phyloP scores from a whole-genome alignment of 345 rosid genomes.

The Barbarea vulgaris region DNA sequence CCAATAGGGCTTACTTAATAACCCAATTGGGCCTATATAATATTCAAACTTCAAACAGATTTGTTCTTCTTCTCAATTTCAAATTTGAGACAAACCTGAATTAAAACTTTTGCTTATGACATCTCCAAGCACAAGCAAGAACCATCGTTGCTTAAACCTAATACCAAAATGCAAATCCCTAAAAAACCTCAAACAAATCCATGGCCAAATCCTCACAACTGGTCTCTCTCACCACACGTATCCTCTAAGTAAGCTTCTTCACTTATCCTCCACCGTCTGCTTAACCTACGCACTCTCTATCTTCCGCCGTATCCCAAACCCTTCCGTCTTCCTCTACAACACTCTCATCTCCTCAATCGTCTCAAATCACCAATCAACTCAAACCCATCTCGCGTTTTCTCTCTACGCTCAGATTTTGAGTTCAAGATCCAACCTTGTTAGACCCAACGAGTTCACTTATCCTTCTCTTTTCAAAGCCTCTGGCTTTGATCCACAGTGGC shows the following conservation, averaged over 20 bases:
- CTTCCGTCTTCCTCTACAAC: slow-evolving; percentile 63
- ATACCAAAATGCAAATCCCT: slow-evolving; percentile 53
- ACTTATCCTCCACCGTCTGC: slow-evolving; percentile 42
- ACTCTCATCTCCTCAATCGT: slow-evolving; percentile 57
- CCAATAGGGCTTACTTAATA: neutral
- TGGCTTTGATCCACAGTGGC: slow-evolving; percentile 42
- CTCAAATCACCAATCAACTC: slow-evolving; percentile 25
- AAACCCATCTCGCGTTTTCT: slow-evolving; percentile 50
- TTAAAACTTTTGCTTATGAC: slow-evolving; percentile 45
- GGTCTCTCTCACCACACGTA: slow-evolving; percentile 62
- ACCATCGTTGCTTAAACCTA: slow-evolving; percentile 47
- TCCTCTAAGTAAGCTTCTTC: slow-evolving; percentile 68
- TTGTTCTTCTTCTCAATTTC: neutral
- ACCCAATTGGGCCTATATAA: neutral
- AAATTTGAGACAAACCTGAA: neutral
- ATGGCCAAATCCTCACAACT: slow-evolving; percentile 49
- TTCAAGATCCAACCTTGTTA: slow-evolving; percentile 21
- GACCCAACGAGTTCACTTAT: slow-evolving; percentile 60
- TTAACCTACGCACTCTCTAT: slow-evolving; percentile 52
- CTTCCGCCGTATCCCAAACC: slow-evolving; percentile 52
- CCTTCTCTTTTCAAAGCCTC: slow-evolving; percentile 74
- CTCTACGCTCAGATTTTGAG: slow-evolving; percentile 46
- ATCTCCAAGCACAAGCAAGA: slow-evolving; percentile 48
- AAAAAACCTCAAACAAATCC: slow-evolving; percentile 52
- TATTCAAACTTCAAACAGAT: neutral